Percentiles rank a stretch among this genome's conserved stretches.
Conservation (phyloP, 768 basidiomycete genomes). For the Daedalea quercina region DNA sequence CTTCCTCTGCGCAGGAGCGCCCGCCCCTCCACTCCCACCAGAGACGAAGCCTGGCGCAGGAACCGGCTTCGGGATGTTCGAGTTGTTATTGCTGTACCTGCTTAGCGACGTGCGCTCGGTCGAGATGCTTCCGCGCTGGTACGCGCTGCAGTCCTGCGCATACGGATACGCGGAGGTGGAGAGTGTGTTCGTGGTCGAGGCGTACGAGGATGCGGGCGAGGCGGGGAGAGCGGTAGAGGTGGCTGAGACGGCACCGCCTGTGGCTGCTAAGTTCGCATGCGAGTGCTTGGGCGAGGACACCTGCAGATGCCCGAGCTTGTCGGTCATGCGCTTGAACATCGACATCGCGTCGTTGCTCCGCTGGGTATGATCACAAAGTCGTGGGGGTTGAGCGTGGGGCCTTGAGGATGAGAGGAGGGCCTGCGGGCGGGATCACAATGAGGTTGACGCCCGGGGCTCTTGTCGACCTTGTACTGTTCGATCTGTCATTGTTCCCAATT, state of each 20-base stretch:
- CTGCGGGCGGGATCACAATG: neutral
- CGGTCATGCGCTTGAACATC: slow-evolving; percentile 29
- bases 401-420: neutral
- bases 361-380: neutral
- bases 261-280: slow-evolving; percentile 8
- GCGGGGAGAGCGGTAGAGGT: slow-evolving; percentile 7
- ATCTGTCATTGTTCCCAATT: slow-evolving; percentile 13
- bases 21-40: slow-evolving; percentile 19
- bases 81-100: slow-evolving; percentile 33
- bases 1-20: slow-evolving; percentile 19
- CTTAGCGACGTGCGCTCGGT: slow-evolving; percentile 56
- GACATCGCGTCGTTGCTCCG: neutral
- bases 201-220: slow-evolving; percentile 16
- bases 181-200: slow-evolving; percentile 13
- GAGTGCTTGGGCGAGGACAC: slow-evolving; percentile 13
- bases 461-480: slow-evolving; percentile 2
- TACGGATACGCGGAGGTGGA: slow-evolving; percentile 8
- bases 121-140: slow-evolving; percentile 62
- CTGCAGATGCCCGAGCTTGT: slow-evolving; percentile 23
- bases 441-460: neutral
- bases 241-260: slow-evolving; percentile 5
- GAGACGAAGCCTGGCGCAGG: slow-evolving; percentile 28
- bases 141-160: slow-evolving; percentile 44
- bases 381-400: slow-evolving; percentile 2
- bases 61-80: slow-evolving; percentile 12